Evolutionary conservation across 768 basidiomycete genomes (phyloP).

Genomic region (Xanthoconium stramineum): DNA sequence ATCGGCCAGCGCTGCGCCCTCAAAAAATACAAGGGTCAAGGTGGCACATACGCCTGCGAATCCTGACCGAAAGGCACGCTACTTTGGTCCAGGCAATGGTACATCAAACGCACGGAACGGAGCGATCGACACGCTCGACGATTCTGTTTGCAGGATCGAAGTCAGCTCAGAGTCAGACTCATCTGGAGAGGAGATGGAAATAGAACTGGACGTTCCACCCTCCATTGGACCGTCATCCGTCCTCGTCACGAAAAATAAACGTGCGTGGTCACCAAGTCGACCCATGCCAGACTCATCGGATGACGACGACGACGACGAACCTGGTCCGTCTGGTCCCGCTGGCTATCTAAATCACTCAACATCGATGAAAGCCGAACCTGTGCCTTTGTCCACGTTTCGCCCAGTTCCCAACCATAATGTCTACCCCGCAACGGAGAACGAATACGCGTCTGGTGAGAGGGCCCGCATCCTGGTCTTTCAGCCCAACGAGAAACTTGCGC

Average conservation of each 20-base stretch:
- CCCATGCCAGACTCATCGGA: conserved; percentile 44
- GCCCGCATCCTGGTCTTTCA: conserved; percentile 44
- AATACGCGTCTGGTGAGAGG: not conserved
- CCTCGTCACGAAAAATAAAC: conserved; percentile 22
- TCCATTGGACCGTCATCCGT: conserved; percentile 11
- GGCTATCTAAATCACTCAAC: not conserved
- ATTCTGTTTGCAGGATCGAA: conserved; percentile 35
- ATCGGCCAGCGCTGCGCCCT: conserved; percentile 19
- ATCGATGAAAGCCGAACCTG: conserved; percentile 14
- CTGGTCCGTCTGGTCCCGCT: conserved; percentile 12
- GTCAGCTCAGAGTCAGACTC: conserved; percentile 31
- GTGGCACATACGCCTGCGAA: conserved; percentile 27
- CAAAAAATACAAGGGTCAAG: conserved; percentile 31
- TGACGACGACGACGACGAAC: conserved; percentile 41
- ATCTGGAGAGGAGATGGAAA: conserved; percentile 24
- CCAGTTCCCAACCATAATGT: conserved; percentile 36
- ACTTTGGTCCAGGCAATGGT: conserved; percentile 33
- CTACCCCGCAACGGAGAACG: conserved; percentile 22
- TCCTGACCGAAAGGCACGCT: conserved; percentile 20
- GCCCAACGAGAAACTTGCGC: conserved; percentile 39
- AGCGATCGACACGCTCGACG: conserved; percentile 18
- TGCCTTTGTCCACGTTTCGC: conserved; percentile 47
- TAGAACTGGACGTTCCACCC: conserved; percentile 14
- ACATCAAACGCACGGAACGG: conserved; percentile 29
- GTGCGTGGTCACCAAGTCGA: conserved; percentile 61